Base-by-base conservation (phyloP, 768 basidiomycete species). In the Dictyophora rubrovolvata region DNA sequence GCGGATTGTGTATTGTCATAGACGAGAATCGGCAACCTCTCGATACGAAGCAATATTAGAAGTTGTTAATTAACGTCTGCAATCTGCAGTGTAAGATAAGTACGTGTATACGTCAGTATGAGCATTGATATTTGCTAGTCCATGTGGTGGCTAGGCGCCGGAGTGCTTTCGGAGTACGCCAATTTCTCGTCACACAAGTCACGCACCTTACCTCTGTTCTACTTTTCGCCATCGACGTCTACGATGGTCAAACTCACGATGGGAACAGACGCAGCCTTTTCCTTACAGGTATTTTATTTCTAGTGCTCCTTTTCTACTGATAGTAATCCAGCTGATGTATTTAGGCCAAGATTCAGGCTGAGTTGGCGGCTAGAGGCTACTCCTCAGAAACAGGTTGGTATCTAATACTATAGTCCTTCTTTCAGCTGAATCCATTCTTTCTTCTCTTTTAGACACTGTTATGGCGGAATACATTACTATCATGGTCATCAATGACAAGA, bases 391-490 rank as follows among this genome's bases (percentile, higher is more conserved):
- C 23, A 28, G 57, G 57, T 59, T 14, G 6, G 57, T 28, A 6
- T 35, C 35, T 18, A 35, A 18, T n/a, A 8, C 36, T 42, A 9
- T 42, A 42, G 34, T 51, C 23, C 17, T 53, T 28, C 56, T 28
- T 1, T 23, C 11, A 36, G 33, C 11, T 11, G 9, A 11, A 12
- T 17, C 23, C 46, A 21, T 48, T 17, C 20, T 50, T 22, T 6
- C 35, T 1, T 55, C 3, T 11, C 55, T 51, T 59, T 5, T 64
- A 89, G 90, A 93, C 71, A 83, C 84, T 14, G 89, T 92, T 65
- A 92, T 93, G 89, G 89, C 91, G 2, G 92, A 94, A 71, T 94
- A 92, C 66, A 91, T 93, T 59, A 91, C 89, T 18, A 94, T 94
- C 60, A 93, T 94, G 92, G 81, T 94, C 51, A 92, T 93, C 63